Percentiles rank a stretch among this genome's conserved stretches.
These are phyloP conservation scores for Thelephora terrestris DNA, from an alignment of 1,284 basidiomycete species.

Conservation along the genomic window DNA sequence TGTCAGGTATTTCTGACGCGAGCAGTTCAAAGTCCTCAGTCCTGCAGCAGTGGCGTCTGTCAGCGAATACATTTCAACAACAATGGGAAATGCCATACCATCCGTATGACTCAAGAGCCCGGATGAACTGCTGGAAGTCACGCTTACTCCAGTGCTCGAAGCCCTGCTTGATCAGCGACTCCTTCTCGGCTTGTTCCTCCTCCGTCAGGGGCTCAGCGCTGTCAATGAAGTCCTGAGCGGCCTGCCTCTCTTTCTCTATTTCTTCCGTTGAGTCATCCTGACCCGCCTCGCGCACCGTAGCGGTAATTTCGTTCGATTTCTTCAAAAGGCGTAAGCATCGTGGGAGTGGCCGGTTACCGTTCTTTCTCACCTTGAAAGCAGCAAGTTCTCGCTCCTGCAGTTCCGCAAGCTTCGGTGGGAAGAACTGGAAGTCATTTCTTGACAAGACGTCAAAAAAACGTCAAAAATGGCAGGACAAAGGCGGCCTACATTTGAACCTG, in stretches of 20 bases:
- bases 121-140: conserved; percentile 90
- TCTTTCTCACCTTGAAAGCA: conserved; percentile 55
- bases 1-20: conserved; percentile 80
- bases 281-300: conserved; percentile 62
- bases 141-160: conserved; percentile 88
- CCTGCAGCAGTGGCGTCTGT: conserved; percentile 28
- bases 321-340: conserved; percentile 16
- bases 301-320: conserved; percentile 68
- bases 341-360: neutral
- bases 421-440: conserved; percentile 98
- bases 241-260: conserved; percentile 72
- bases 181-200: conserved; percentile 75
- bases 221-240: conserved; percentile 84
- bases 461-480: neutral
- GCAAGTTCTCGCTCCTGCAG: conserved; percentile 86
- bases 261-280: conserved; percentile 75
- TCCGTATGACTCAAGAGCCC: conserved; percentile 79
- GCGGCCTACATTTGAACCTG: conserved; percentile 68
- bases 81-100: conserved; percentile 39
- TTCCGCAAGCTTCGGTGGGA: conserved; percentile 72
- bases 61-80: neutral
- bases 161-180: conserved; percentile 67
- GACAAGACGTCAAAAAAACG: neutral
- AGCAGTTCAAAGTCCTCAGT: conserved; percentile 69
- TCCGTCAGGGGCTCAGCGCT: conserved; percentile 82